A percentile compares a stretch with the other conserved stretches of the same genome.
Conservation (phyloP, 495 filamentous ascomycete species). For the Penicillium steckii region DNA sequence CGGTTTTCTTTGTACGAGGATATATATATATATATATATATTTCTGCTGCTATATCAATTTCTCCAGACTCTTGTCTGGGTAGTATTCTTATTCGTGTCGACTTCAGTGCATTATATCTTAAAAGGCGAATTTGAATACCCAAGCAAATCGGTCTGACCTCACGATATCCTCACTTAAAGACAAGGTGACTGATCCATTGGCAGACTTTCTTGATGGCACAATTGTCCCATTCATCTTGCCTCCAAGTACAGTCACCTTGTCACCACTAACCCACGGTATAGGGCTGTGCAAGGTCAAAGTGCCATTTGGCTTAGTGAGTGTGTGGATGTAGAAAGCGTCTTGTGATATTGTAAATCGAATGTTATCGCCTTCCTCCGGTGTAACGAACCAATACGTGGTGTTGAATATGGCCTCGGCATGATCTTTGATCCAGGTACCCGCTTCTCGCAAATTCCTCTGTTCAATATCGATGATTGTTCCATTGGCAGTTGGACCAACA, state of each 20-base stretch:
- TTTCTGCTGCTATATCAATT: too few relatives aligned
- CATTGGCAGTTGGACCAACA: constrained; percentile 52
- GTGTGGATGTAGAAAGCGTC: constrained; percentile 54
- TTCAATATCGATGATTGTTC: constrained; percentile 50
- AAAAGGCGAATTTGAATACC: constrained; percentile 51
- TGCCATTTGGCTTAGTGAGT: constrained; percentile 41
- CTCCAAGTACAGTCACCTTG: constrained; percentile 43
- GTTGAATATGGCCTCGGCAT: constrained; percentile 54
- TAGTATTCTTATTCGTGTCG: too few relatives aligned
- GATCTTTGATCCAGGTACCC: constrained; percentile 49
- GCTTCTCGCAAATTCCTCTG: constrained; percentile 43
- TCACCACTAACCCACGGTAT: constrained; percentile 46
- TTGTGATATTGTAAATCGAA: constrained; percentile 51
- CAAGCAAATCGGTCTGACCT: constrained; percentile 45
- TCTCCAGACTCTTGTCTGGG: too few relatives aligned
- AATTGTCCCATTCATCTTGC: constrained; percentile 34
- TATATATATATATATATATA: too few relatives aligned
- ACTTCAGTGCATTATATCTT: not conserved
- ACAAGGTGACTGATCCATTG: constrained; percentile 25
- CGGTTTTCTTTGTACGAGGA: too few relatives aligned
- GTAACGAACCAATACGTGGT: constrained; percentile 59
- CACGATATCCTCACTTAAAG: constrained; percentile 27
- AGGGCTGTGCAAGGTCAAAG: constrained; percentile 37
- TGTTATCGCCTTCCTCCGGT: constrained; percentile 40
- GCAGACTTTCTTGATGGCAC: constrained; percentile 12